phyloP scores from a whole-genome alignment of 306 rosid genomes.

The Purshia tridentata region DNA sequence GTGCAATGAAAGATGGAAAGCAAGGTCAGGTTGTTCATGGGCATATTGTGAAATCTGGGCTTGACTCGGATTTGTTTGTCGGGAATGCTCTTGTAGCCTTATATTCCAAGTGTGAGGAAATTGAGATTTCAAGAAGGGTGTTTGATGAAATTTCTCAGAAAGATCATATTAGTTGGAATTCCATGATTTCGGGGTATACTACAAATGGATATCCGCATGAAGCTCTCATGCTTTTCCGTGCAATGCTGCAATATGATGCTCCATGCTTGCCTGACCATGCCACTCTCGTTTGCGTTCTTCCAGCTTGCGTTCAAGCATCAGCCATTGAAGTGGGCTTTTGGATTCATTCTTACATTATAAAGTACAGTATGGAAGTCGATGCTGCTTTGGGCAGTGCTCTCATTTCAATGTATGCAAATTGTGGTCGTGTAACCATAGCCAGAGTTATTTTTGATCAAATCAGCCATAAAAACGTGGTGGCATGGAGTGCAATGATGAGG shows the following conservation, averaged over 20 bases:
- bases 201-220: slow-evolving; percentile 47
- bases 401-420: slow-evolving; percentile 62
- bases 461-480: slow-evolving; percentile 41
- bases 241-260: slow-evolving; percentile 41
- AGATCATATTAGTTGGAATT: slow-evolving; percentile 75
- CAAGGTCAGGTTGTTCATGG: slow-evolving; percentile 65
- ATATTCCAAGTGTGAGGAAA: slow-evolving; percentile 54
- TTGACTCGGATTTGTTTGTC: slow-evolving; percentile 60
- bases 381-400: slow-evolving; percentile 63
- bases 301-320: slow-evolving; percentile 58
- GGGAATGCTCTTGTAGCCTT: slow-evolving; percentile 60
- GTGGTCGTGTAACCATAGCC: slow-evolving; percentile 56
- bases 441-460: slow-evolving; percentile 48
- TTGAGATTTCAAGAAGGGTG: slow-evolving; percentile 48
- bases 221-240: slow-evolving; percentile 48
- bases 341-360: slow-evolving; percentile 63
- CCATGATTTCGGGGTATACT: slow-evolving; percentile 64
- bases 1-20: slow-evolving; percentile 41
- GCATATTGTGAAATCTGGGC: slow-evolving; percentile 56
- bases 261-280: slow-evolving; percentile 47
- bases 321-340: slow-evolving; percentile 60
- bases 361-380: slow-evolving; percentile 53
- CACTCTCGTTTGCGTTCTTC: slow-evolving; percentile 61
- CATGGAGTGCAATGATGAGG: slow-evolving; percentile 72
- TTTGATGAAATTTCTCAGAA: slow-evolving; percentile 50